These are phyloP conservation scores for Purpureocillium takamizusanense DNA, from an alignment of 2,329 filamentous ascomycete species.

Conservation along the genomic window DNA sequence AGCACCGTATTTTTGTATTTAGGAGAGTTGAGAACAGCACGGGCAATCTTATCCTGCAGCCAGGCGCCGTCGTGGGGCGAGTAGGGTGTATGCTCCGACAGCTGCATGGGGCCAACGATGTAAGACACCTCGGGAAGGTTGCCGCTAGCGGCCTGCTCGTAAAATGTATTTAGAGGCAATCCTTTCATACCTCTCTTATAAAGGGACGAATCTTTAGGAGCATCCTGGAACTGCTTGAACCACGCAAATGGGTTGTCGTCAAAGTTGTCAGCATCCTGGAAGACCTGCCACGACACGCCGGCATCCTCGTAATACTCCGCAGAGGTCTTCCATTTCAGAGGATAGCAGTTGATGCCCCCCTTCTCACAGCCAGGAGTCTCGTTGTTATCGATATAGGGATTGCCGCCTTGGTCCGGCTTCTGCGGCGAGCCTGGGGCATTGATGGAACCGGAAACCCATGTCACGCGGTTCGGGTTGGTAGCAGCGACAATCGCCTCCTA, in stretches of 20 bases:
- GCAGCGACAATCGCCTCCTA: constrained; percentile 39
- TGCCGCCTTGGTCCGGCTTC: constrained; percentile 29
- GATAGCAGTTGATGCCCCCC: constrained; percentile 39
- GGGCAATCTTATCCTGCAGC: constrained; percentile 42
- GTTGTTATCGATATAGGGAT: constrained; percentile 39
- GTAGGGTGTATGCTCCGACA: constrained; percentile 45
- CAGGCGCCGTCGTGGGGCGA: constrained; percentile 43
- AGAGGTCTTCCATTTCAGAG: constrained; percentile 43
- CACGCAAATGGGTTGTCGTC: constrained; percentile 45
- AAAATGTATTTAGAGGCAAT: constrained; percentile 39
- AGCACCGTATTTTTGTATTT: constrained; percentile 39
- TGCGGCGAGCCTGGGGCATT: constrained; percentile 39
- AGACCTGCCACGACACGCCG: constrained; percentile 42
- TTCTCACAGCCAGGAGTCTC: constrained; percentile 36
- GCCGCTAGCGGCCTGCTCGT: constrained; percentile 37
- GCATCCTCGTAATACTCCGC: constrained; percentile 38
- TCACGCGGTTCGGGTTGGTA: constrained; percentile 43
- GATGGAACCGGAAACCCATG: constrained; percentile 40
- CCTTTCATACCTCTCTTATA: constrained; percentile 36
- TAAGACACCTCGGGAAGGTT: constrained; percentile 42
- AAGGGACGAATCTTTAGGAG: constrained; percentile 28
- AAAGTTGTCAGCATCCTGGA: constrained; percentile 40
- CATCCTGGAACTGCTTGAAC: constrained; percentile 42
- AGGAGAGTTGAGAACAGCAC: constrained; percentile 39
- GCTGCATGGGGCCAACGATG: constrained; percentile 38